phyloP scores from a whole-genome alignment of 805 yeast genomes.

The Metschnikowia matae region DNA sequence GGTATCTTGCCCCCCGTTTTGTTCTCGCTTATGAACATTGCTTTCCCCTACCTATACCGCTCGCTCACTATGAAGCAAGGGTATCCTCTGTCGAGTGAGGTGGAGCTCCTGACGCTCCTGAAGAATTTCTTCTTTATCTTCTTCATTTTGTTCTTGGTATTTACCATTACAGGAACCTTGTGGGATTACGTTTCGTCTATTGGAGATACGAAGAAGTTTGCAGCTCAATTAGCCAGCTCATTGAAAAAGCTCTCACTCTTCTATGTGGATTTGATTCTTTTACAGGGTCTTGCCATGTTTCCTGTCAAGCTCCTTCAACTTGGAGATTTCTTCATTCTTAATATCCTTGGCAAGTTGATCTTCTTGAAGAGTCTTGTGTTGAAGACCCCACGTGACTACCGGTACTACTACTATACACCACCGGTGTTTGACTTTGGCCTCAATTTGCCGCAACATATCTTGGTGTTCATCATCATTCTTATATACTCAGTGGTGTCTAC shows the following conservation, averaged over 20 bases:
- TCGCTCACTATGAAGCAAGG: slow-evolving; percentile 51
- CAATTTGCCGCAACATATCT: slow-evolving; percentile 57
- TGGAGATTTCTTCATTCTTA: slow-evolving; percentile 48
- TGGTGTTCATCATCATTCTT: slow-evolving; percentile 54
- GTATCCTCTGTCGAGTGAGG: slow-evolving; percentile 52
- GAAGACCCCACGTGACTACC: slow-evolving; percentile 49
- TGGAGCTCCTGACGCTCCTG: slow-evolving; percentile 52
- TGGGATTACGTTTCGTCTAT: slow-evolving; percentile 56
- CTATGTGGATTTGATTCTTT: slow-evolving; percentile 56
- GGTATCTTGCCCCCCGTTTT: slow-evolving; percentile 61
- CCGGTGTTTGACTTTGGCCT: slow-evolving; percentile 59
- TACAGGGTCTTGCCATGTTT: slow-evolving; percentile 68
- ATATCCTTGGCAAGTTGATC: slow-evolving; percentile 35
- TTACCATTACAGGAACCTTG: slow-evolving; percentile 58
- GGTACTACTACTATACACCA: slow-evolving; percentile 52
- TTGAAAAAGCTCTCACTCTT: slow-evolving; percentile 50
- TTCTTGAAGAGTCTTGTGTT: slow-evolving; percentile 37
- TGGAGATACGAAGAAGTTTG: slow-evolving; percentile 56
- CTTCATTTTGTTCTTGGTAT: slow-evolving; percentile 57
- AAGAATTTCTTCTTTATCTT: slow-evolving; percentile 60
- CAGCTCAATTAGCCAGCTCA: slow-evolving; percentile 51
- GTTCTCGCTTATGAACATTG: slow-evolving; percentile 50
- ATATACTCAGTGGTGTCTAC: slow-evolving; percentile 60
- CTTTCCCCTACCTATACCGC: slow-evolving; percentile 53
- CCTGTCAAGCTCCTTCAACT: slow-evolving; percentile 54